phyloP scores from a whole-genome alignment of 2,329 filamentous ascomycete species.

The Diaporthe helianthi region DNA sequence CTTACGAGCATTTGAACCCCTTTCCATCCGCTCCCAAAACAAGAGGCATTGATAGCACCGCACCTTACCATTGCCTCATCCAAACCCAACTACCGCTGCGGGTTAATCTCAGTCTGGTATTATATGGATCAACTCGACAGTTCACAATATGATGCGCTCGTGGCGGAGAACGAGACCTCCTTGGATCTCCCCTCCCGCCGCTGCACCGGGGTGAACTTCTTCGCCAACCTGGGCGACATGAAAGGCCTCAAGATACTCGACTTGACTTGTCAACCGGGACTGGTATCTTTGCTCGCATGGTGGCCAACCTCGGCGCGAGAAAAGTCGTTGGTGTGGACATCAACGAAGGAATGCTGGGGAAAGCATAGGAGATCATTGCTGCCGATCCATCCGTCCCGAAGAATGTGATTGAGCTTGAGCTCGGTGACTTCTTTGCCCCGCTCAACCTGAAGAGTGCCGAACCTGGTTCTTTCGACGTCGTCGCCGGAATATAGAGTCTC shows the following conservation, averaged over 20 bases:
- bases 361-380: neutral
- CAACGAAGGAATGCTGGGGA: neutral
- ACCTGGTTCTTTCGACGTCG: neutral
- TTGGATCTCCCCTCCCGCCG: slow-evolving; percentile 2
- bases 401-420: neutral
- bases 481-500: neutral
- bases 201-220: neutral
- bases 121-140: neutral
- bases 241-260: neutral
- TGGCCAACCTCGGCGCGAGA: neutral
- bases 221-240: neutral
- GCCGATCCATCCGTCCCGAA: neutral
- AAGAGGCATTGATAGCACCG: too few relatives aligned
- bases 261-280: neutral
- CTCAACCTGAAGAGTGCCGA: neutral
- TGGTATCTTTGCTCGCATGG: neutral
- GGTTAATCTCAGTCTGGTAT: neutral
- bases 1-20: neutral
- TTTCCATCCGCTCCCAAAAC: neutral
- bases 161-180: neutral
- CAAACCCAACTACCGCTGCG: neutral
- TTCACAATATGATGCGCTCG: neutral
- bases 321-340: slow-evolving; percentile 5
- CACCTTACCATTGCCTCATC: too few relatives aligned
- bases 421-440: neutral